phyloP scores from a whole-genome alignment of 768 basidiomycete species.

The Termitomyces heimii region DNA sequence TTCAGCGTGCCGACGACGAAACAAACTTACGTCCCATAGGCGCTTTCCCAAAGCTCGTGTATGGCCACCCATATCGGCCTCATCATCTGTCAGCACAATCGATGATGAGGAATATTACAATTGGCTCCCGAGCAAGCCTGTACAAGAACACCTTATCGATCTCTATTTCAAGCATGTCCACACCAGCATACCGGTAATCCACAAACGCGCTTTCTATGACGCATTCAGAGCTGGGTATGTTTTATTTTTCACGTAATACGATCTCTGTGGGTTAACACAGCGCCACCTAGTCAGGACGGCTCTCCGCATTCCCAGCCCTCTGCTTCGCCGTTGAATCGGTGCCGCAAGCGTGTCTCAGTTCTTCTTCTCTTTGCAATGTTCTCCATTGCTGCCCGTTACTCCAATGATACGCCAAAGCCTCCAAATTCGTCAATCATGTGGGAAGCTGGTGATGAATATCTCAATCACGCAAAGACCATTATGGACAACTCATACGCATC shows the following conservation, averaged over 20 bases:
- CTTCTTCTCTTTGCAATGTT: slow-evolving; percentile 82
- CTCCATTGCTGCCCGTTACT: slow-evolving; percentile 74
- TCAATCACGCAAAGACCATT: slow-evolving; percentile 59
- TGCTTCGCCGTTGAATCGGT: slow-evolving; percentile 32
- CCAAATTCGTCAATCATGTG: slow-evolving; percentile 61
- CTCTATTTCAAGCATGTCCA: slow-evolving; percentile 84
- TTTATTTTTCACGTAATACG: not conserved
- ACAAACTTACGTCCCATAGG: slow-evolving; percentile 28
- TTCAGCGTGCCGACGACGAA: not conserved
- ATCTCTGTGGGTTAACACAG: not conserved
- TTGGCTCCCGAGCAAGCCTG: slow-evolving; percentile 47
- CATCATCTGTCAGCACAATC: slow-evolving; percentile 22
- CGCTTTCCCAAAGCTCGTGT: slow-evolving; percentile 86
- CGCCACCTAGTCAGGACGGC: slow-evolving; percentile 16
- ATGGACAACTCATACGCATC: slow-evolving; percentile 64
- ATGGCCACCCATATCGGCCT: slow-evolving; percentile 60
- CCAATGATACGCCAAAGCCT: slow-evolving; percentile 31
- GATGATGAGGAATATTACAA: slow-evolving; percentile 31
- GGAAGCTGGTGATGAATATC: slow-evolving; percentile 71
- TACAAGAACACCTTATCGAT: slow-evolving; percentile 65
- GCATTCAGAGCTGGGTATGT: slow-evolving; percentile 38
- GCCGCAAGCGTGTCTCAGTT: slow-evolving; percentile 45
- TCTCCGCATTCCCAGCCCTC: slow-evolving; percentile 13
- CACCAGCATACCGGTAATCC: slow-evolving; percentile 68
- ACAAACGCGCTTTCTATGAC: slow-evolving; percentile 65